Evolutionary conservation across 805 yeast genomes (phyloP), one percentile per base, ranked within the genome.

Genomic region (Yamadazyma ubonensis): DNA sequence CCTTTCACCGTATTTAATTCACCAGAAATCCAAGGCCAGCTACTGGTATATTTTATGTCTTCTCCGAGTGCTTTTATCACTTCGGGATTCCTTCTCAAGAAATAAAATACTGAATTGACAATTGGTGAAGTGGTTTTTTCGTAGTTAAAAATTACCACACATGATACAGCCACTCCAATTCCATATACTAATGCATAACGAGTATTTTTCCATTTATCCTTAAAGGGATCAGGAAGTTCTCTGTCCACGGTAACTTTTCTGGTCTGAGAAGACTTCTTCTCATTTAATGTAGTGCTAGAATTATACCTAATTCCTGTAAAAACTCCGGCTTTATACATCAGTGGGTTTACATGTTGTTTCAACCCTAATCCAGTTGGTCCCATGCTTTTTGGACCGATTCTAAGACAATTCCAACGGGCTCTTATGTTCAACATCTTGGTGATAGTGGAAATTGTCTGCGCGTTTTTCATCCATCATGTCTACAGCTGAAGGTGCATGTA

Each of bases 71-170:
- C 55, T 17, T 75, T 77, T 39, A 78, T 71, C 8, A 89, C 89
- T 31, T 64, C 46, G 7, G 74, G 70, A 1, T 91, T 83, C 55
- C 96, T 73, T 57, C 99, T 78, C 51, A 91, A 65, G 47, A 87
- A 84, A 61, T 87, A 89, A 59, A 93, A 67, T 3, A 96, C 84
- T 5, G 96, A 90, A 29, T 84, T 77, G 52, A 91, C 84, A 43
- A 91, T 76, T 1, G 98, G 97, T 10, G 96, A 86, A 32, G 85
- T 80, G 14, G 89, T 81, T 59, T 89, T 90, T 59, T 93, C 99
- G 63, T 91, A 90, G 69, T 93, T 90, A 75, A 91, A 83, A 53
- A 91, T 86, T 21, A 86, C 74, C 5, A 52, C 57, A 48, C 71
- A 67, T 17, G 70, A 57, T n/a, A 61, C 49, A 1, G 60, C 50